Percentiles rank a stretch among this genome's conserved stretches.
Conservation (phyloP, 208 protist species). For the Trypanosoma lewisi region DNA sequence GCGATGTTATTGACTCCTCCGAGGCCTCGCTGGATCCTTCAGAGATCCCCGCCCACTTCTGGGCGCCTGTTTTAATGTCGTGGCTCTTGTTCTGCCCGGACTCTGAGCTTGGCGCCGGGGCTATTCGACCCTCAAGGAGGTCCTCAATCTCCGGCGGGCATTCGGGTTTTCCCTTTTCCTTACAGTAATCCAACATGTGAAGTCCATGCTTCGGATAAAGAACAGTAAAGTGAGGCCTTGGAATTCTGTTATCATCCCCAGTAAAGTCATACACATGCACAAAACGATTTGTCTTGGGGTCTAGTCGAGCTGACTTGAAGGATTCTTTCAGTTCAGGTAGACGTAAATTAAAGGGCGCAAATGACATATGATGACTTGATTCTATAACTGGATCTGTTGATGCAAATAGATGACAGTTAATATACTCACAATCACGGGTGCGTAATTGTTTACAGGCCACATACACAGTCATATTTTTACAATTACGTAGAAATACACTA, state of each 20-base stretch:
- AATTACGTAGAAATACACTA: constrained; percentile 92
- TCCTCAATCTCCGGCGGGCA: constrained; percentile 79
- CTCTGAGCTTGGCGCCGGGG: constrained; percentile 83
- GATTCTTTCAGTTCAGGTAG: constrained; percentile 53
- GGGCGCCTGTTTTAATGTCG: constrained; percentile 79
- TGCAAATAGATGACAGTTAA: constrained; percentile 84
- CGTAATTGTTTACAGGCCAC: constrained; percentile 93
- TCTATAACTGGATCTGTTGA: constrained; percentile 91
- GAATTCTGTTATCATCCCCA: constrained; percentile 49
- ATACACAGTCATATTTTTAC: constrained; percentile 88
- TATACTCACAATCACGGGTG: constrained; percentile 82
- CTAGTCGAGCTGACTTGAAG: constrained; percentile 61
- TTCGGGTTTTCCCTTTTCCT: constrained; percentile 59
- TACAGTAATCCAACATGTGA: constrained; percentile 63
- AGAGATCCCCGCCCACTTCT: constrained; percentile 39
- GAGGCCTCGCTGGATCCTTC: not conserved
- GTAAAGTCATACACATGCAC: constrained; percentile 93
- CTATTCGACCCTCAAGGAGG: constrained; percentile 57
- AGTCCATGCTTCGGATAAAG: constrained; percentile 68
- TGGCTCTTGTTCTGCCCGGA: constrained; percentile 84
- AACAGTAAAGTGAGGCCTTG: constrained; percentile 76
- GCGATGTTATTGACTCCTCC: not conserved
- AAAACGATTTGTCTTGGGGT: constrained; percentile 79
- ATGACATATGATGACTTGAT: constrained; percentile 84
- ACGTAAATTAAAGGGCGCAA: constrained; percentile 81